Percentiles rank a stretch among this genome's conserved stretches.
Evolutionary conservation across 192 early-diverging fungal species (phyloP).

Genomic region (Lunasporangiospora selenospora): DNA sequence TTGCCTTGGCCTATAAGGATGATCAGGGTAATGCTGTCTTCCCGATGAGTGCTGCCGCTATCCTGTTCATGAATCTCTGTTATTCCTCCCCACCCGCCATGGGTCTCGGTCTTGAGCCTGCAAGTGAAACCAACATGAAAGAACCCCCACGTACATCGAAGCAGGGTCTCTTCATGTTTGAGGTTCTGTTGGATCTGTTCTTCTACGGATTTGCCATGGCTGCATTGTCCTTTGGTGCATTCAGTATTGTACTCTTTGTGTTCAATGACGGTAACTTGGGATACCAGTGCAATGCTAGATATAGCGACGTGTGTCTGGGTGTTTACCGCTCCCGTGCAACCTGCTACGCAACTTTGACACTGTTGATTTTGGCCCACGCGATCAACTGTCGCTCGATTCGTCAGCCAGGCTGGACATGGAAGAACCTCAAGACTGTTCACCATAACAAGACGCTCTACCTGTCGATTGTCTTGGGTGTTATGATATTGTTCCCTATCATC

Average conservation of each 20-base stretch:
- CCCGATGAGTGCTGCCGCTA: constrained; percentile 76
- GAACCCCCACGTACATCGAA: constrained; percentile 66
- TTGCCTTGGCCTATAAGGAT: constrained; percentile 75
- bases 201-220: constrained; percentile 70
- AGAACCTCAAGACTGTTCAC: too few relatives aligned
- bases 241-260: constrained; percentile 63
- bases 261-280: constrained; percentile 64
- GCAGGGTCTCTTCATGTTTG: constrained; percentile 67
- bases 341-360: constrained; percentile 70
- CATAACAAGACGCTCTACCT: constrained; percentile 37
- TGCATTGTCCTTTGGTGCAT: constrained; percentile 62
- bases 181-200: constrained; percentile 64
- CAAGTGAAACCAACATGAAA: constrained; percentile 65
- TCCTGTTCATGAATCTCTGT: constrained; percentile 78
- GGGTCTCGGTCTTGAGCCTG: constrained; percentile 71
- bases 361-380: constrained; percentile 70
- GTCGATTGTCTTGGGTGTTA: constrained; percentile 54
- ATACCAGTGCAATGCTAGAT: constrained; percentile 50
- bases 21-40: constrained; percentile 60
- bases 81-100: constrained; percentile 80
- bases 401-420: constrained; percentile 63
- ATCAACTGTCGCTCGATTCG: constrained; percentile 74
- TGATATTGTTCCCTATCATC: constrained; percentile 23
- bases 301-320: constrained; percentile 52
- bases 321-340: constrained; percentile 73